phyloP scores from a whole-genome alignment of 371 early-diverging fungal species.

The Mucor indicus region DNA sequence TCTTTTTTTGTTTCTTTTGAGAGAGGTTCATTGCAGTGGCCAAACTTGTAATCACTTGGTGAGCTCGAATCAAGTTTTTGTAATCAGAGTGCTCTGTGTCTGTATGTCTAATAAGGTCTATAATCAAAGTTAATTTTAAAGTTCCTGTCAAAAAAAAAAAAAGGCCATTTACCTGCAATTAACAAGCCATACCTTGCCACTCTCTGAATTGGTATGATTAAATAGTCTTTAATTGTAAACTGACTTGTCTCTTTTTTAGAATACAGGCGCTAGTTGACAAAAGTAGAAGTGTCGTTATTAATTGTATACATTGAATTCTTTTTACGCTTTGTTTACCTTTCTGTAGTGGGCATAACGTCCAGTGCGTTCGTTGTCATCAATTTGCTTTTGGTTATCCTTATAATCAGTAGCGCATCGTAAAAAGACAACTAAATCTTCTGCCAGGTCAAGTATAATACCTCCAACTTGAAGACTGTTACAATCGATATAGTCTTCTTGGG shows the following conservation, averaged over 20 bases:
- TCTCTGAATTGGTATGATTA: constrained; percentile 46
- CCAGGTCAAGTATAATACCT: constrained; percentile 10
- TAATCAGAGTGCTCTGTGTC: constrained; percentile 34
- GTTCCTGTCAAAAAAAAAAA: background rate
- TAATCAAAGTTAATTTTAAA: background rate
- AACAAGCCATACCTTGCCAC: constrained; percentile 37
- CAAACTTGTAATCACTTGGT: constrained; percentile 33
- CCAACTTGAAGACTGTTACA: constrained; percentile 2
- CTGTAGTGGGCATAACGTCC: constrained; percentile 19
- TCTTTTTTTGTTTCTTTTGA: constrained; percentile 22
- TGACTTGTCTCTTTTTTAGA: constrained; percentile 32
- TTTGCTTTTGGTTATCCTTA: constrained; percentile 21
- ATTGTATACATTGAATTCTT: no score
- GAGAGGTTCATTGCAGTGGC: constrained; percentile 44
- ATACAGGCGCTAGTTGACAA: no score
- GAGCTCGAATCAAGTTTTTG: constrained; percentile 24
- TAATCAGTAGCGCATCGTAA: constrained; percentile 41
- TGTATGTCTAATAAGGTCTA: constrained; percentile 47
- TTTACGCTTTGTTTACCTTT: constrained; percentile 19
- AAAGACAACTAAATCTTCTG: constrained; percentile 29
- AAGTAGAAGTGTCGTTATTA: no score
- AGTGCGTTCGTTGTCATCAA: constrained; percentile 13
- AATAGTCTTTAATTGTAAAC: constrained; percentile 30
- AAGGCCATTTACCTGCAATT: constrained; percentile 25
- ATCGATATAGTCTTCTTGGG: constrained; percentile 4